Evolutionary conservation across 306 rosid genomes (phyloP).

Genomic region (Argentina anserina): DNA sequence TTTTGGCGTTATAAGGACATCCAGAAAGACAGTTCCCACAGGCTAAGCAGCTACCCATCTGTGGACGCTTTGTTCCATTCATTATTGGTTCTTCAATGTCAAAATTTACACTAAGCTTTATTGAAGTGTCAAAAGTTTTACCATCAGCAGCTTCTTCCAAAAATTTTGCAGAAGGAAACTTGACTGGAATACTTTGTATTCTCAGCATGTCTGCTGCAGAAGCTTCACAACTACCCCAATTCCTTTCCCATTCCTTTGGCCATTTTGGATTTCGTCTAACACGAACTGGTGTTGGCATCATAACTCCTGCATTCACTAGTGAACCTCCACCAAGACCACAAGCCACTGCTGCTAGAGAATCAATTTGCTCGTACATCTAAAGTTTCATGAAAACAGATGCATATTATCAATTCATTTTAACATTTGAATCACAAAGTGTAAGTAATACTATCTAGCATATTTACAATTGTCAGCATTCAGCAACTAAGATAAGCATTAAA

Average conservation of each 20-base stretch:
- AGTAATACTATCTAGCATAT: neutral
- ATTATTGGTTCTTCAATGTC: conserved; percentile 21
- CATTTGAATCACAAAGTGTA: neutral
- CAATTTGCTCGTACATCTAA: conserved; percentile 28
- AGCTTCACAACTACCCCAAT: conserved; percentile 36
- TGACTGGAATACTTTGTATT: conserved; percentile 25
- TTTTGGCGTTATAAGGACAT: conserved; percentile 36
- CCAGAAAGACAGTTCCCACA: conserved; percentile 41
- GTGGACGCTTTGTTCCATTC: conserved; percentile 8
- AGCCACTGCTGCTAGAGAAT: conserved; percentile 28
- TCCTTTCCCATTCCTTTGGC: conserved; percentile 41
- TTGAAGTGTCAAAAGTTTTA: conserved; percentile 21
- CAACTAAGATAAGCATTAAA: neutral
- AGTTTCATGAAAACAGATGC: neutral
- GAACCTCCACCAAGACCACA: conserved; percentile 45
- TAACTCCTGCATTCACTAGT: conserved; percentile 37
- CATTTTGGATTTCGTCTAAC: conserved; percentile 33
- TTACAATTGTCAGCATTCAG: neutral
- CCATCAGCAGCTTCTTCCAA: conserved; percentile 22
- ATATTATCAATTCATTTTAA: neutral
- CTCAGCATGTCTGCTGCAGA: conserved; percentile 34
- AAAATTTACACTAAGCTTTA: conserved; percentile 34
- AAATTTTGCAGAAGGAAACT: conserved; percentile 27
- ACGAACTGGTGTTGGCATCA: conserved; percentile 30
- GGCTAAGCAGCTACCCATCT: conserved; percentile 25